Percentiles rank a stretch among this genome's conserved stretches.
Evolutionary conservation across 2,329 filamentous ascomycete genomes (phyloP).

Genomic region (Penicillium oxalicum): DNA sequence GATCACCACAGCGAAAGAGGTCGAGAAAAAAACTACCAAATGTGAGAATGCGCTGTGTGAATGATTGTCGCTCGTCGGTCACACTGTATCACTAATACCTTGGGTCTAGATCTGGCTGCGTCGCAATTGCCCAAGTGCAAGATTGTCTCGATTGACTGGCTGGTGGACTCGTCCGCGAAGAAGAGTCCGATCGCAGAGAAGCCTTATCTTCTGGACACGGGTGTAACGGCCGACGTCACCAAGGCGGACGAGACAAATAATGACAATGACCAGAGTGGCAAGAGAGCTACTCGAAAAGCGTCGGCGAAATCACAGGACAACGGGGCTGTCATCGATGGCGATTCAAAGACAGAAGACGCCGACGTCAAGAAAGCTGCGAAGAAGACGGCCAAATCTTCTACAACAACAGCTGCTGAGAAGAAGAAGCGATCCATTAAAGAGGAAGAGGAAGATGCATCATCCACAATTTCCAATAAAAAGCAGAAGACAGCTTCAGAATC

Average conservation of each 20-base stretch:
- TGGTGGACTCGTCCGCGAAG: slow-evolving; percentile 49
- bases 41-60: slow-evolving; percentile 19
- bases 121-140: slow-evolving; percentile 45
- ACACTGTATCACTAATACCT: slow-evolving; percentile 34
- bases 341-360: slow-evolving; percentile 15
- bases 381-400: neutral
- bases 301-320: neutral
- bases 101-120: slow-evolving; percentile 40
- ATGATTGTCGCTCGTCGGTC: neutral
- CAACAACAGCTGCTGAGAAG: slow-evolving; percentile 11
- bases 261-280: slow-evolving; percentile 1
- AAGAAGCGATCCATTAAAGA: slow-evolving; percentile 15
- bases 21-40: slow-evolving; percentile 17
- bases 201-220: slow-evolving; percentile 30
- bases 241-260: neutral
- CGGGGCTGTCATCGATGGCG: neutral
- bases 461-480: slow-evolving; percentile 26
- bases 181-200: slow-evolving; percentile 38
- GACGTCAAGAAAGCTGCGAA: slow-evolving; percentile 3
- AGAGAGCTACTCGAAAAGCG: slow-evolving; percentile 1
- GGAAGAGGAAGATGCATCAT: slow-evolving; percentile 4
- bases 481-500: slow-evolving; percentile 43
- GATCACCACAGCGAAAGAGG: too few relatives aligned
- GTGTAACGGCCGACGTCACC: slow-evolving; percentile 5
- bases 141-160: slow-evolving; percentile 58